These are phyloP conservation scores for Lasiosphaeria hispida DNA, from an alignment of 495 filamentous ascomycete species.

Conservation along the genomic window DNA sequence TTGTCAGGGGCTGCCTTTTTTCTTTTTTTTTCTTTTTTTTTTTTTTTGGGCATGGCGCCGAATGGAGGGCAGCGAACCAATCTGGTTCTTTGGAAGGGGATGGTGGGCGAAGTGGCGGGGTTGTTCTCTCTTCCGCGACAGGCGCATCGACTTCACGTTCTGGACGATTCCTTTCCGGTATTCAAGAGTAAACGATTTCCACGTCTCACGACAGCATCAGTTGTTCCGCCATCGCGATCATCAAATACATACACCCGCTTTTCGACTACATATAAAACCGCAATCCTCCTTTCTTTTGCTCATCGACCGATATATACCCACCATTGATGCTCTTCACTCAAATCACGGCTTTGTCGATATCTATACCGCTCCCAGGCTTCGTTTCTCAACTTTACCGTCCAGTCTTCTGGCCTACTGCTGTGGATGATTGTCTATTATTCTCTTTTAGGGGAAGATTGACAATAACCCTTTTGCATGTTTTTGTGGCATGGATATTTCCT, in stretches of 20 bases:
- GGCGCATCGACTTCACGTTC: constrained; percentile 1
- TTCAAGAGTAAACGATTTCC: constrained; percentile 14
- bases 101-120: background rate
- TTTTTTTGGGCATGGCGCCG: too few species aligned
- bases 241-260: constrained; percentile 18
- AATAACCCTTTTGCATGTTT: too few species aligned
- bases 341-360: constrained; percentile 9
- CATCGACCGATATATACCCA: constrained; percentile 25
- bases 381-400: constrained; percentile 16
- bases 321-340: constrained; percentile 15
- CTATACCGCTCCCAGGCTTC: constrained; percentile 21
- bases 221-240: background rate
- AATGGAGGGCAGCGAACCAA: too few species aligned
- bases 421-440: too few species aligned
- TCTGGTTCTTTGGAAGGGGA: too few species aligned
- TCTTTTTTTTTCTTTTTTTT: too few species aligned
- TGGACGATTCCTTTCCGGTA: background rate
- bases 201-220: constrained; percentile 17
- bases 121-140: background rate
- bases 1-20: too few species aligned
- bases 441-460: too few species aligned
- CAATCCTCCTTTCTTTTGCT: constrained; percentile 17
- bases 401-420: background rate
- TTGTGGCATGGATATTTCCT: background rate
- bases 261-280: constrained; percentile 10